These are phyloP conservation scores for Trichosporon sp. DNA, from an alignment of 1,284 basidiomycete genomes.

Conservation along the genomic window DNA sequence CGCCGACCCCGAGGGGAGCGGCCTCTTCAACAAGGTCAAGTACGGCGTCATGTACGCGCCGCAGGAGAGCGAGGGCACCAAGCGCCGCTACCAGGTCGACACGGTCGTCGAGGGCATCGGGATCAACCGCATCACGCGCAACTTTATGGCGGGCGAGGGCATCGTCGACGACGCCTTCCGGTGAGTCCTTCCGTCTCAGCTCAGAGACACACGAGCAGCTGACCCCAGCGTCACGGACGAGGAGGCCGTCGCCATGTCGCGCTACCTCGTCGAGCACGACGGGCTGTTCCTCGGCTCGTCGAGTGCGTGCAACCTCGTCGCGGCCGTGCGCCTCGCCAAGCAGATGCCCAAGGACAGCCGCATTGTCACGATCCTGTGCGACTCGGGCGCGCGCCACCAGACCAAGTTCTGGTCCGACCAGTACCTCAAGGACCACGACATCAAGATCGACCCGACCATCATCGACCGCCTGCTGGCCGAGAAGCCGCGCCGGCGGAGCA, in stretches of 20 bases:
- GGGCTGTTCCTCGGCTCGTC: slow-evolving; percentile 94
- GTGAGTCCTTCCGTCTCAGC: slow-evolving; percentile 50
- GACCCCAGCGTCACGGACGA: slow-evolving; percentile 69
- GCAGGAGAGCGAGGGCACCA: slow-evolving; percentile 91
- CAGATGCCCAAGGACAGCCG: slow-evolving; percentile 60
- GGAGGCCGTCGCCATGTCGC: slow-evolving; percentile 88
- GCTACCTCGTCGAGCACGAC: slow-evolving; percentile 80
- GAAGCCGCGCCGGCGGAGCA: background rate
- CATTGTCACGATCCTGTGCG: slow-evolving; percentile 86
- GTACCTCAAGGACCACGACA: slow-evolving; percentile 62
- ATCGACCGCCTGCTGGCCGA: slow-evolving; percentile 27
- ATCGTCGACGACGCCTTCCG: slow-evolving; percentile 82
- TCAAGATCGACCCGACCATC: slow-evolving; percentile 53
- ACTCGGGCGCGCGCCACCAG: slow-evolving; percentile 78
- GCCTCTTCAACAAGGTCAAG: slow-evolving; percentile 91
- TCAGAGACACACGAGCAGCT: background rate
- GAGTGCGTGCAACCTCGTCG: slow-evolving; percentile 91
- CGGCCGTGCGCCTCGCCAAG: slow-evolving; percentile 72
- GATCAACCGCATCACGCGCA: slow-evolving; percentile 59
- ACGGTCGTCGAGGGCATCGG: slow-evolving; percentile 77
- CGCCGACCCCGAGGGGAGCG: slow-evolving; percentile 86
- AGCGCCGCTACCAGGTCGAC: slow-evolving; percentile 71
- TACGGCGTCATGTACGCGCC: slow-evolving; percentile 89
- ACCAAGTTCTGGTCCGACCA: slow-evolving; percentile 80
- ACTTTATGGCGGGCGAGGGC: slow-evolving; percentile 73